These are phyloP conservation scores for Vanrija pseudolonga DNA, from an alignment of 1,284 basidiomycete genomes.

Conservation along the genomic window DNA sequence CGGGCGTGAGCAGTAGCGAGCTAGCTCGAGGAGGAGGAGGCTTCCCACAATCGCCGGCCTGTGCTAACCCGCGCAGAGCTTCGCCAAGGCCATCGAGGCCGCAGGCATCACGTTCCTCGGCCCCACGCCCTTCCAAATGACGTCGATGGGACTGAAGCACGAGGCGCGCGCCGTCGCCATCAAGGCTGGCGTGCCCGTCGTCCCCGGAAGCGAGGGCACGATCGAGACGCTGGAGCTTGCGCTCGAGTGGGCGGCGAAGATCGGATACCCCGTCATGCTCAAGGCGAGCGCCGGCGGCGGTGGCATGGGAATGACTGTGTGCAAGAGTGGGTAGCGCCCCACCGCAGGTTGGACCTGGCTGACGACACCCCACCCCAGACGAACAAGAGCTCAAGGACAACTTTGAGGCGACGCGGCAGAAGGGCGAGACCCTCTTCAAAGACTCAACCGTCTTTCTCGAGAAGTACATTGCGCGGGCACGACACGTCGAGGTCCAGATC, in stretches of 20 bases:
- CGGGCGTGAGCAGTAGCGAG: no score
- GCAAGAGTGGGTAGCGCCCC: slow-evolving; percentile 50
- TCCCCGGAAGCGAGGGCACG: slow-evolving; percentile 58
- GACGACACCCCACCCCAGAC: slow-evolving; percentile 26
- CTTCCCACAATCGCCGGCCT: neutral
- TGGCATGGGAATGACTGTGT: slow-evolving; percentile 66
- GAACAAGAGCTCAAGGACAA: slow-evolving; percentile 53
- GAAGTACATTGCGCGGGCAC: slow-evolving; percentile 57
- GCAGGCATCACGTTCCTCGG: slow-evolving; percentile 62
- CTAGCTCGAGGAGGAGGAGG: no score
- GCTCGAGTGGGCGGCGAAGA: slow-evolving; percentile 46
- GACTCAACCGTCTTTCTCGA: slow-evolving; percentile 62
- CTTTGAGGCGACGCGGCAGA: slow-evolving; percentile 23
- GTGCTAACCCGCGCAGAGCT: slow-evolving; percentile 33
- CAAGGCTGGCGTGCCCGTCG: slow-evolving; percentile 56
- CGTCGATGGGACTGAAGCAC: slow-evolving; percentile 63
- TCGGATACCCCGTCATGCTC: slow-evolving; percentile 56
- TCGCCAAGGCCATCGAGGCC: slow-evolving; percentile 55
- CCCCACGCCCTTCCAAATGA: slow-evolving; percentile 57
- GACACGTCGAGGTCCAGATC: slow-evolving; percentile 68
- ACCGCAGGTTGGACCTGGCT: slow-evolving; percentile 40
- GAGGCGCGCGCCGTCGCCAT: slow-evolving; percentile 57
- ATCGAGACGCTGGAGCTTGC: slow-evolving; percentile 54
- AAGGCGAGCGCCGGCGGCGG: slow-evolving; percentile 70
- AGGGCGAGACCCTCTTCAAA: slow-evolving; percentile 56